Evolutionary conservation across 2,329 filamentous ascomycete genomes (phyloP).

Genomic region (Exophiala dermatitidis): DNA sequence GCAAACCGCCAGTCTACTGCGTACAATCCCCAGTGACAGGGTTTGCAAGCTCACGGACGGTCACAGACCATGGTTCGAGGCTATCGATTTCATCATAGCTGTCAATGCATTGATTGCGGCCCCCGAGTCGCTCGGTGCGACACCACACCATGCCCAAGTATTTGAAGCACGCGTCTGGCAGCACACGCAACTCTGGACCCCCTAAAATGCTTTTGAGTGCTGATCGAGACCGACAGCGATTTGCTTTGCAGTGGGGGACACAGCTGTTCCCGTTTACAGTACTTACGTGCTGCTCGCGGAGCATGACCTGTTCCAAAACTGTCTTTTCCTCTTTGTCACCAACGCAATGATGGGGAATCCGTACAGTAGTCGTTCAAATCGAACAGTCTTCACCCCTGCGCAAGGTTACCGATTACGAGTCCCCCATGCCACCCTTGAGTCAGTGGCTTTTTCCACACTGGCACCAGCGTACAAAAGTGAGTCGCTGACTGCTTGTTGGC

Average conservation of each 20-base stretch:
- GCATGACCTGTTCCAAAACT: too few relatives aligned
- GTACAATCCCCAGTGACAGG: background rate
- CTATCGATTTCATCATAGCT: background rate
- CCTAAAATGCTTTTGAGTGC: too few relatives aligned
- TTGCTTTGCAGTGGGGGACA: too few relatives aligned
- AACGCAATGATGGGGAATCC: too few relatives aligned
- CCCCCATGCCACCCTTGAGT: background rate
- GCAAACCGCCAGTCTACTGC: background rate
- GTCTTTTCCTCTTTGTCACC: too few relatives aligned
- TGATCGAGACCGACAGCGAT: too few relatives aligned
- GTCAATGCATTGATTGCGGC: background rate
- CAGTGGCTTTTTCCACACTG: conserved; percentile 1
- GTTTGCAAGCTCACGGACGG: background rate
- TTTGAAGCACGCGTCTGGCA: conserved; percentile 3
- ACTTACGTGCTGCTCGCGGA: too few relatives aligned
- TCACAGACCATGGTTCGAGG: background rate
- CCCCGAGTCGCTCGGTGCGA: background rate
- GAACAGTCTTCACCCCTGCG: too few relatives aligned
- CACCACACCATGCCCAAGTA: background rate
- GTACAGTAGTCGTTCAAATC: too few relatives aligned
- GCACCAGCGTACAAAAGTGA: background rate
- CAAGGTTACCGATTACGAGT: background rate
- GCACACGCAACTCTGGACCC: background rate
- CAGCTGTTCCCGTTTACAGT: too few relatives aligned
- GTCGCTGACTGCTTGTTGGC: too few relatives aligned